phyloP scores from a whole-genome alignment of 2,329 filamentous ascomycete species.

The Paramyrothecium sp. region DNA sequence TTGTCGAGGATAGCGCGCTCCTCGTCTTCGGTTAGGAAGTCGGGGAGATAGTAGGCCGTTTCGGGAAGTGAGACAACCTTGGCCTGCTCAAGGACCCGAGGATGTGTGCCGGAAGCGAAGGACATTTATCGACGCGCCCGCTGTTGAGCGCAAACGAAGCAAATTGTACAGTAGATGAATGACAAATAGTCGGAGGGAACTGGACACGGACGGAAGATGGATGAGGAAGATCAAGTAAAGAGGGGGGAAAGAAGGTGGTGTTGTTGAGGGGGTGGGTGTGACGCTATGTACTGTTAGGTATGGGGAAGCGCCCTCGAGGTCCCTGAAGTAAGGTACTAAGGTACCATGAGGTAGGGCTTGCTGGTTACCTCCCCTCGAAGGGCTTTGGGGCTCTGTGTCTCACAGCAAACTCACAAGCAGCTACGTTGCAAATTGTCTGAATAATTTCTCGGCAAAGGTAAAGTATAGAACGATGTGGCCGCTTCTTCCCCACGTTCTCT shows the following conservation, averaged over 20 bases:
- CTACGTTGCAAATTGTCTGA: too few species aligned
- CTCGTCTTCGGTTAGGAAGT: constrained; percentile 78
- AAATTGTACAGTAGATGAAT: too few species aligned
- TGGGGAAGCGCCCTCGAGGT: background rate
- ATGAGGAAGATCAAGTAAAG: background rate
- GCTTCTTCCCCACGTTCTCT: too few species aligned
- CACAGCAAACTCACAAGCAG: too few species aligned
- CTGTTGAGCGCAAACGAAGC: too few species aligned
- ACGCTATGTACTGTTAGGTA: background rate
- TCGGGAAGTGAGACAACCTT: constrained; percentile 57
- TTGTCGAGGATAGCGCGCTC: constrained; percentile 70
- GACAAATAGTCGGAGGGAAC: too few species aligned
- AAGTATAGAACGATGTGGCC: too few species aligned
- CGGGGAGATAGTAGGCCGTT: constrained; percentile 77
- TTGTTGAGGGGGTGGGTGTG: background rate
- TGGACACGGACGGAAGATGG: background rate
- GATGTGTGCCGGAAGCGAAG: constrained; percentile 3
- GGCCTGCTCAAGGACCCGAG: constrained; percentile 48
- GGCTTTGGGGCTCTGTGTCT: too few species aligned
- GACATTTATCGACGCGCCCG: too few species aligned
- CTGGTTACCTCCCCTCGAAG: too few species aligned
- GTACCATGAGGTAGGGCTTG: too few species aligned
- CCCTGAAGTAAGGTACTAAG: background rate
- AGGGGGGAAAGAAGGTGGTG: background rate
- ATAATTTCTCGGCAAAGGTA: too few species aligned